A percentile compares a stretch with the other conserved stretches of the same genome.
phyloP scores from a whole-genome alignment of 2,329 filamentous ascomycete species.

The Calonectria naviculata region DNA sequence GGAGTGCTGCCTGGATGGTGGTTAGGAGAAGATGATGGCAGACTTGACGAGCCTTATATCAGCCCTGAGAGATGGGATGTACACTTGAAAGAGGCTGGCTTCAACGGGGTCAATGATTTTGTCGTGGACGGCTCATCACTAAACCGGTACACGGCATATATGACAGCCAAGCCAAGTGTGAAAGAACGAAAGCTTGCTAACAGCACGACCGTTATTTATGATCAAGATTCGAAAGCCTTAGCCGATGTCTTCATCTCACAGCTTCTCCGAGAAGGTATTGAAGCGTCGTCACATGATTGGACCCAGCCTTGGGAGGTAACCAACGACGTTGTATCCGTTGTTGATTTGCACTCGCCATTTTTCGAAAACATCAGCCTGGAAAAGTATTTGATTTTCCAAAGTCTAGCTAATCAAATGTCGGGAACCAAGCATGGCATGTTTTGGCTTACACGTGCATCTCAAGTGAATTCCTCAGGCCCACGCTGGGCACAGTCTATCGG shows the following conservation, averaged over 20 bases:
- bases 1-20: conserved; percentile 46
- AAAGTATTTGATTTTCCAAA: not conserved
- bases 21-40: conserved; percentile 43
- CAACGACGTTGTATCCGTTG: not conserved
- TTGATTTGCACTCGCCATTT: not conserved
- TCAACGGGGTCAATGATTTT: conserved; percentile 17
- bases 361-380: not conserved
- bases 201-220: not conserved
- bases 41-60: conserved; percentile 41
- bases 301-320: not conserved
- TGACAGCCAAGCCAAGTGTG: not conserved
- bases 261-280: not conserved
- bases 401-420: not conserved
- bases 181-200: not conserved
- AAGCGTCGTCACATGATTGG: not conserved
- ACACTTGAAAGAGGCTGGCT: conserved; percentile 40
- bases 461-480: conserved; percentile 41
- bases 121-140: not conserved
- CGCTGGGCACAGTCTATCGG: conserved; percentile 40
- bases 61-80: conserved; percentile 36
- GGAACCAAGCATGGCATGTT: conserved; percentile 15
- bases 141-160: not conserved
- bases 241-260: not conserved
- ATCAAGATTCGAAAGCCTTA: not conserved
- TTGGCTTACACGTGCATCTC: conserved; percentile 43